Base-by-base conservation (phyloP, 306 rosid species). In the Abrus pulchellus region DNA sequence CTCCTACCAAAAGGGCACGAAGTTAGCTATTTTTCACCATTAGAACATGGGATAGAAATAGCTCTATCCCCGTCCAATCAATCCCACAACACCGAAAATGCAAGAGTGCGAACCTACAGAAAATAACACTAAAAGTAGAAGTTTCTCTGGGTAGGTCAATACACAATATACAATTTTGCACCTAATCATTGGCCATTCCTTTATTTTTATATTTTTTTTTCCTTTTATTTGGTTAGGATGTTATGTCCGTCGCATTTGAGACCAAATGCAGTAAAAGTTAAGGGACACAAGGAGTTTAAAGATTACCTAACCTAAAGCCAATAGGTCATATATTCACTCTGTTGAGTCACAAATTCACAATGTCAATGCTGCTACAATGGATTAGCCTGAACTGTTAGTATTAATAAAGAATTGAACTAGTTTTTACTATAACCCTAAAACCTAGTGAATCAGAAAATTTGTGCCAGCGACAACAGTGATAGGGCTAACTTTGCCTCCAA, bases 401-500 rank as follows among this genome's bases (percentile, higher is more conserved):
- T 10, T 10, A 57, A 27, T 6, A 4, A 6, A 55, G 9, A 72
- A 52, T 54, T 36, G 2, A 56, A 50, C 48, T 20, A 45, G 66
- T 1, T 10, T 65, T 29, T 43, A 3, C 20, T 40, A 68, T 13
- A 45, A 73, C 33, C 66, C 57, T 44, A 63, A 44, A 78, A 5
- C 67, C 38, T 52, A 62, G 20, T 52, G 72, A 50, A 55, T 28
- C 50, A 34, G 70, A 72, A 44, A 59, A 13, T 10, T 48, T n/a
- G 76, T 13, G 32, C 30, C 8, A 59, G 27, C 12, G 47, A 53
- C 20, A 34, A 77, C 50, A 44, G 33, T 29, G 68, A 40, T 36
- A 34, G 28, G 54, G 74, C 44, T 59, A 60, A 44, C 76, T 64
- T 85, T 28, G 52, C 54, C 49, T 34, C 54, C 32, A 2, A 20